phyloP scores from a whole-genome alignment of 2,329 filamentous ascomycete species.

The Hymenoscyphus albidus region DNA sequence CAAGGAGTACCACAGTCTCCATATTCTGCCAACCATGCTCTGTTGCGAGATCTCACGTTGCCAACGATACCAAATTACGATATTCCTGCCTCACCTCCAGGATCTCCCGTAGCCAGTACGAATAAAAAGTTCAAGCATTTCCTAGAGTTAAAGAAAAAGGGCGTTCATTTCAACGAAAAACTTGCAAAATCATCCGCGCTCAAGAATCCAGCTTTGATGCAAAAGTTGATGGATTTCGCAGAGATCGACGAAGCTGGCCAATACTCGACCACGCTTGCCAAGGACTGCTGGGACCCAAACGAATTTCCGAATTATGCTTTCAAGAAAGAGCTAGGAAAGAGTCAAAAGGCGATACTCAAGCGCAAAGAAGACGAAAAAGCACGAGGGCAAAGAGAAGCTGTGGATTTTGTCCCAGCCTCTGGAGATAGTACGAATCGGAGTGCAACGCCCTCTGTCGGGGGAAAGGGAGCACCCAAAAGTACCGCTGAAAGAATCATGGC shows the following conservation, averaged over 20 bases:
- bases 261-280: slow-evolving; percentile 60
- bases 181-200: slow-evolving; percentile 63
- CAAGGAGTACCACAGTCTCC: slow-evolving; percentile 48
- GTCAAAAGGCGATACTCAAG: slow-evolving; percentile 38
- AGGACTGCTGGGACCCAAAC: slow-evolving; percentile 55
- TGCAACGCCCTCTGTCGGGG: slow-evolving; percentile 23
- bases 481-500: slow-evolving; percentile 36
- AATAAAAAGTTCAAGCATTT: slow-evolving; percentile 71
- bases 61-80: slow-evolving; percentile 67
- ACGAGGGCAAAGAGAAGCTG: slow-evolving; percentile 30
- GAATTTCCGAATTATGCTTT: slow-evolving; percentile 54
- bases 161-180: slow-evolving; percentile 74
- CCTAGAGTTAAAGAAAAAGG: slow-evolving; percentile 70
- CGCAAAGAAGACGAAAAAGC: slow-evolving; percentile 32
- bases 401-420: slow-evolving; percentile 35
- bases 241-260: slow-evolving; percentile 53
- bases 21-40: slow-evolving; percentile 60
- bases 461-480: slow-evolving; percentile 28
- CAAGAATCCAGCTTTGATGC: slow-evolving; percentile 67
- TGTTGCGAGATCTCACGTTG: slow-evolving; percentile 69
- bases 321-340: slow-evolving; percentile 46
- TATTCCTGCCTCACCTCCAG: slow-evolving; percentile 70
- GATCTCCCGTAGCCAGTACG: slow-evolving; percentile 49
- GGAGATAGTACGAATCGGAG: slow-evolving; percentile 24
- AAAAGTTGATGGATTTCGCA: slow-evolving; percentile 70